These are phyloP conservation scores for Oenanthe sinensis DNA, from an alignment of 129 eudicot species.

Conservation along the genomic window DNA sequence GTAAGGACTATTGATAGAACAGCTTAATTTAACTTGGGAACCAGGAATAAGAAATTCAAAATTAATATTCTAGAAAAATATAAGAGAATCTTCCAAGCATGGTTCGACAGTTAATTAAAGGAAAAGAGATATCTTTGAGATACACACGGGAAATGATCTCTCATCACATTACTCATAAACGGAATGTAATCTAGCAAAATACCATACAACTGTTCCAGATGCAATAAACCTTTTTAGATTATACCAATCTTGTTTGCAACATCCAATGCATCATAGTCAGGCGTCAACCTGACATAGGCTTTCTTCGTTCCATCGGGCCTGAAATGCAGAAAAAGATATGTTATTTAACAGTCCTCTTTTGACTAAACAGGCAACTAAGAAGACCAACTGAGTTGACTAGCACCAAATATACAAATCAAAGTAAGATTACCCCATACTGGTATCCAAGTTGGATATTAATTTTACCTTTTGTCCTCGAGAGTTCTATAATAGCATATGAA, in stretches of 20 bases:
- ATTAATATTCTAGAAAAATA: background rate
- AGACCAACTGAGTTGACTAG: background rate
- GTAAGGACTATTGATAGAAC: background rate
- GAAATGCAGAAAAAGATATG: background rate
- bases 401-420: background rate
- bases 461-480: background rate
- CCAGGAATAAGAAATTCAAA: background rate
- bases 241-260: conserved; percentile 43
- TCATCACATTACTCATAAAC: background rate
- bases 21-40: background rate
- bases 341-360: background rate
- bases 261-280: conserved; percentile 35
- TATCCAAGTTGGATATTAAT: background rate
- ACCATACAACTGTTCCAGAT: conserved; percentile 8
- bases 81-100: background rate
- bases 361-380: background rate
- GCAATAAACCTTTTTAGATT: conserved; percentile 12
- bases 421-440: background rate
- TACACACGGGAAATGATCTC: background rate
- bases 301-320: conserved; percentile 26
- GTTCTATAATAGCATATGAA: background rate
- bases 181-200: background rate
- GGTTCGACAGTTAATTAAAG: background rate
- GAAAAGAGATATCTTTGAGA: background rate
- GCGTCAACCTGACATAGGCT: conserved; percentile 34